Conservation (phyloP, 2,329 filamentous ascomycete species). For the Phoma sp. region DNA sequence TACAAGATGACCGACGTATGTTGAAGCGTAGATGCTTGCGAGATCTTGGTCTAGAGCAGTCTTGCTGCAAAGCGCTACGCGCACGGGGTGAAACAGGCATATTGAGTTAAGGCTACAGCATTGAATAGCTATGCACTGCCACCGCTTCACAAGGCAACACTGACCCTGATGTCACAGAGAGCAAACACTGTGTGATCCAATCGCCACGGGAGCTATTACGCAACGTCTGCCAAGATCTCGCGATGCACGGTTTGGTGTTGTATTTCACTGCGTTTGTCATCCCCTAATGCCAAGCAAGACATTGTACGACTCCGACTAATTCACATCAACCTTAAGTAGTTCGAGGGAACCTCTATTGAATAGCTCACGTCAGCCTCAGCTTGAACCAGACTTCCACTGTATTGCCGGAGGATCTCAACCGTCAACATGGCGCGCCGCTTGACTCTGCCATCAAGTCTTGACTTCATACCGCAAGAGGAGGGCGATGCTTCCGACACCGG, state of each 20-base stretch:
- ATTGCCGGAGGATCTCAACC: background rate
- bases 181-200: slow-evolving; percentile 2
- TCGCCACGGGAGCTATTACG: background rate
- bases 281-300: slow-evolving; percentile 10
- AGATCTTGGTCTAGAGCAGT: background rate
- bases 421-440: slow-evolving; percentile 1
- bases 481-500: background rate
- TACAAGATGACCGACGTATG: too few relatives aligned
- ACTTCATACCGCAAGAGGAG: background rate
- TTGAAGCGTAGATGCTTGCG: background rate
- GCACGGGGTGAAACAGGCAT: too few relatives aligned
- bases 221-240: slow-evolving; percentile 5
- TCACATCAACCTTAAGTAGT: background rate
- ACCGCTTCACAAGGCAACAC: too few relatives aligned
- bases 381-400: background rate
- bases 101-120: too few relatives aligned
- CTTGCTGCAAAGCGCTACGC: background rate
- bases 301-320: background rate
- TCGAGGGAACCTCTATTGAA: too few relatives aligned
- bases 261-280: slow-evolving; percentile 14
- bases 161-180: background rate
- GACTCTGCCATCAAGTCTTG: background rate
- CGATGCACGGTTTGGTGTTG: slow-evolving; percentile 7
- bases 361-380: too few relatives aligned
- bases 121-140: too few relatives aligned